These are phyloP conservation scores for Cryptococcus hybrid DNA, from an alignment of 1,284 basidiomycete species.

Conservation along the genomic window DNA sequence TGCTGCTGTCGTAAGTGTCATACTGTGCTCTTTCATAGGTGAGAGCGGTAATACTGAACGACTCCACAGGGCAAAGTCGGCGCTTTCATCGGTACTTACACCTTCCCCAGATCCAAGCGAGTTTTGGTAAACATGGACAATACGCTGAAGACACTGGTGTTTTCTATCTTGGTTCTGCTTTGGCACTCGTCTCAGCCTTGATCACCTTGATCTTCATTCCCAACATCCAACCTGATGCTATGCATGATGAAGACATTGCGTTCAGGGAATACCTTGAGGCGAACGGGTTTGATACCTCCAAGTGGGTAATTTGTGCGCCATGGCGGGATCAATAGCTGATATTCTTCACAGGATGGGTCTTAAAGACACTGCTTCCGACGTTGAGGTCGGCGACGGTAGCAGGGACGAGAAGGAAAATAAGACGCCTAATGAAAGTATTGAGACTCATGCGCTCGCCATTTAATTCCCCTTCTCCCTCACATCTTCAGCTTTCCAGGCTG, in stretches of 20 bases:
- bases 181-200: conserved; percentile 74
- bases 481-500: neutral
- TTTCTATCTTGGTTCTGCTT: conserved; percentile 52
- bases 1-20: conserved; percentile 63
- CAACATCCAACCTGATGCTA: conserved; percentile 72
- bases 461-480: neutral
- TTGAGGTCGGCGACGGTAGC: conserved; percentile 7
- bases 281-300: conserved; percentile 69
- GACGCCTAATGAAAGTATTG: neutral
- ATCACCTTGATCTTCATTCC: conserved; percentile 72
- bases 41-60: too few relatives aligned
- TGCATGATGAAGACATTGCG: conserved; percentile 68
- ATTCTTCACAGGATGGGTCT: conserved; percentile 20
- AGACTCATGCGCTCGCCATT: neutral
- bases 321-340: conserved; percentile 22
- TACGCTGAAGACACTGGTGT: conserved; percentile 44
- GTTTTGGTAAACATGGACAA: conserved; percentile 21
- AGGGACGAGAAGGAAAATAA: conserved; percentile 5
- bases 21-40: too few relatives aligned
- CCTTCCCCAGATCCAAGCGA: conserved; percentile 65
- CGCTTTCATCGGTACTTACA: conserved; percentile 76
- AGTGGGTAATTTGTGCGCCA: conserved; percentile 54
- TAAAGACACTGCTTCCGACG: conserved; percentile 14
- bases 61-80: conserved; percentile 57
- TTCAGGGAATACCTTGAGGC: conserved; percentile 76